Evolutionary conservation across 192 early-diverging fungal genomes (phyloP).

Genomic region (Rhizoclosmatium sp.): DNA sequence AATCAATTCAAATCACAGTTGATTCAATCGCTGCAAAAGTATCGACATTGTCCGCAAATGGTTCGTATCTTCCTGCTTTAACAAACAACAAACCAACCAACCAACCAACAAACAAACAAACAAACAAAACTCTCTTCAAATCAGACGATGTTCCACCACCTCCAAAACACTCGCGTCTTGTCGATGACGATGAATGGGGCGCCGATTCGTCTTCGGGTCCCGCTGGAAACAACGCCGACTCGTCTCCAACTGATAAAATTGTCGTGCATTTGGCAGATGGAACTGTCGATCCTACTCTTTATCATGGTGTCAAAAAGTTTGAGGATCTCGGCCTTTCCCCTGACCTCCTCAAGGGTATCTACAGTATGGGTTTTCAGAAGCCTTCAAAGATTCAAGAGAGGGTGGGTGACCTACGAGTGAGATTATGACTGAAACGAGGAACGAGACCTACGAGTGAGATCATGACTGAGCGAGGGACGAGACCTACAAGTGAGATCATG

Average conservation of each 20-base stretch:
- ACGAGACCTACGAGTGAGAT: too few relatives aligned
- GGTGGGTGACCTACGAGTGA: neutral
- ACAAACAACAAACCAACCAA: neutral
- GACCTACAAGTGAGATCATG: too few relatives aligned
- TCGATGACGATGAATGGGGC: constrained; percentile 34
- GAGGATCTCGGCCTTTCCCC: constrained; percentile 66
- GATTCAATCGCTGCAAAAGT: neutral
- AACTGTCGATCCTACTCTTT: constrained; percentile 79
- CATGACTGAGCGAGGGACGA: too few relatives aligned
- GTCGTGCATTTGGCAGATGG: constrained; percentile 68
- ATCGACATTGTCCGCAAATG: neutral
- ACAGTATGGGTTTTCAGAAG: constrained; percentile 90
- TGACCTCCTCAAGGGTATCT: constrained; percentile 90
- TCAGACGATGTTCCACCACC: neutral
- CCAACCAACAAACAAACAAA: neutral
- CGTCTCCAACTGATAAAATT: constrained; percentile 51
- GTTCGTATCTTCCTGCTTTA: neutral
- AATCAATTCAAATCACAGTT: neutral
- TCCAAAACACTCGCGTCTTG: constrained; percentile 27
- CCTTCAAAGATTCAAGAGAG: constrained; percentile 96
- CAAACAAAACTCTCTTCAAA: neutral
- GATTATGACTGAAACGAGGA: too few relatives aligned
- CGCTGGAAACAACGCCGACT: neutral
- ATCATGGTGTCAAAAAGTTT: constrained; percentile 74
- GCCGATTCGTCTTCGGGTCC: neutral